phyloP scores from a whole-genome alignment of 192 early-diverging fungal species.

The Borealophlyctis nickersoniae region DNA sequence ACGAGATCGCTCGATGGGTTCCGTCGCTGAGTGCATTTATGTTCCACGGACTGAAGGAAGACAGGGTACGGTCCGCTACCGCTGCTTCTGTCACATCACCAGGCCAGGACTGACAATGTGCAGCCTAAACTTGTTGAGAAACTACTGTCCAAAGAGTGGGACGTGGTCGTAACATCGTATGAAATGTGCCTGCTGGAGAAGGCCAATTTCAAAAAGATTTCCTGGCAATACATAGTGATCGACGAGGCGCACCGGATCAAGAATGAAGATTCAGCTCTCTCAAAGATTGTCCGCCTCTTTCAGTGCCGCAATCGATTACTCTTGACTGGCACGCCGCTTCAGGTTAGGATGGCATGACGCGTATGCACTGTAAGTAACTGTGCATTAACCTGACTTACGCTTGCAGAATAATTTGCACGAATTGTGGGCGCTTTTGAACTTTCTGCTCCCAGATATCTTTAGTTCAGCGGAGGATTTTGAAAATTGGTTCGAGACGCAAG shows the following conservation, averaged over 20 bases:
- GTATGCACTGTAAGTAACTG: neutral
- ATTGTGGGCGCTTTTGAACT: constrained; percentile 98
- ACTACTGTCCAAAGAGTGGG: constrained; percentile 58
- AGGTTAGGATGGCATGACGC: constrained; percentile 30
- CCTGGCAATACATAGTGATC: constrained; percentile 76
- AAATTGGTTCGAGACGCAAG: constrained; percentile 82
- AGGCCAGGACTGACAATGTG: constrained; percentile 1
- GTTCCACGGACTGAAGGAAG: constrained; percentile 86
- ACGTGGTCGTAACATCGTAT: constrained; percentile 94
- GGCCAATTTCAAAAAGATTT: constrained; percentile 69
- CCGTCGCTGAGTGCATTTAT: constrained; percentile 84
- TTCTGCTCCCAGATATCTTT: constrained; percentile 96
- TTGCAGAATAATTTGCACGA: constrained; percentile 90
- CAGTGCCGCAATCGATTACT: constrained; percentile 82
- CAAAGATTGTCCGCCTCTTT: constrained; percentile 91
- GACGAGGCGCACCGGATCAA: constrained; percentile 83
- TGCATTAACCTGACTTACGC: neutral
- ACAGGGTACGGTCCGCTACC: constrained; percentile 54
- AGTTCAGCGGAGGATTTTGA: constrained; percentile 91
- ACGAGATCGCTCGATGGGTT: constrained; percentile 88
- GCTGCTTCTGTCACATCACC: constrained; percentile 6
- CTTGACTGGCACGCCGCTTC: constrained; percentile 93
- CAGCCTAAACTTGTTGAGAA: constrained; percentile 11
- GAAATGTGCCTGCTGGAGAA: constrained; percentile 95
- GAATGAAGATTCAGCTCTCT: constrained; percentile 93